These are phyloP conservation scores for Cladosporium colombiae DNA, from an alignment of 2,329 filamentous ascomycete species.

Conservation along the genomic window DNA sequence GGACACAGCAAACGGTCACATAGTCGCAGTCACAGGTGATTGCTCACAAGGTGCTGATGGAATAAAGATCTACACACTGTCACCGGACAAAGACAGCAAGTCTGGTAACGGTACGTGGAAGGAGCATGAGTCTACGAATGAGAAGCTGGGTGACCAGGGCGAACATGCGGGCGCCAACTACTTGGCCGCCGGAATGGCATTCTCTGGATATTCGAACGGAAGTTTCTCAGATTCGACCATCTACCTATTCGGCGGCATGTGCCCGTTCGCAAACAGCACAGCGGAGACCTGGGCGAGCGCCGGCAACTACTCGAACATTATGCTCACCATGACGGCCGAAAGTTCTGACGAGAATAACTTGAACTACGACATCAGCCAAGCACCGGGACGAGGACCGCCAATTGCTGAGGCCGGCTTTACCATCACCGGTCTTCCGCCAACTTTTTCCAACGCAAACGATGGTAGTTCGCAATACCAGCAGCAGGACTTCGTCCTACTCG, in stretches of 20 bases:
- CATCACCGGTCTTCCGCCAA: conserved; percentile 71
- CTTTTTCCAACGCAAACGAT: conserved; percentile 65
- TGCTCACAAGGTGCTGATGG: conserved; percentile 59
- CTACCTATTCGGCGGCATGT: conserved; percentile 91
- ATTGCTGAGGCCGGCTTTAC: conserved; percentile 85
- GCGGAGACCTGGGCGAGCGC: conserved; percentile 62
- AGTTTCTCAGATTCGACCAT: conserved; percentile 55
- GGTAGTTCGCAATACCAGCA: conserved; percentile 64
- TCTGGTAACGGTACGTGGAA: conserved; percentile 59
- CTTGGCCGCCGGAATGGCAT: conserved; percentile 64
- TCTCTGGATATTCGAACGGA: conserved; percentile 62
- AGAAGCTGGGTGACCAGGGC: conserved; percentile 37
- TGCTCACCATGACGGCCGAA: conserved; percentile 66
- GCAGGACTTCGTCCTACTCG: conserved; percentile 76
- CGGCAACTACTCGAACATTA: conserved; percentile 77
- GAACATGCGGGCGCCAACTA: conserved; percentile 54
- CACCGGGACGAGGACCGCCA: conserved; percentile 61
- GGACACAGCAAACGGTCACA: conserved; percentile 62
- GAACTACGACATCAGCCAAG: conserved; percentile 50
- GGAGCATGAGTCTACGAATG: conserved; percentile 29
- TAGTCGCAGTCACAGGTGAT: conserved; percentile 73
- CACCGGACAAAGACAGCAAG: conserved; percentile 45
- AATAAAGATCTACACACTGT: conserved; percentile 68
- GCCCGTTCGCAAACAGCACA: conserved; percentile 55
- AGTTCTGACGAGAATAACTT: conserved; percentile 38